Evolutionary conservation across 2,329 filamentous ascomycete genomes (phyloP), one percentile per base, ranked within the genome.

Genomic region (Claviceps cyperi): DNA sequence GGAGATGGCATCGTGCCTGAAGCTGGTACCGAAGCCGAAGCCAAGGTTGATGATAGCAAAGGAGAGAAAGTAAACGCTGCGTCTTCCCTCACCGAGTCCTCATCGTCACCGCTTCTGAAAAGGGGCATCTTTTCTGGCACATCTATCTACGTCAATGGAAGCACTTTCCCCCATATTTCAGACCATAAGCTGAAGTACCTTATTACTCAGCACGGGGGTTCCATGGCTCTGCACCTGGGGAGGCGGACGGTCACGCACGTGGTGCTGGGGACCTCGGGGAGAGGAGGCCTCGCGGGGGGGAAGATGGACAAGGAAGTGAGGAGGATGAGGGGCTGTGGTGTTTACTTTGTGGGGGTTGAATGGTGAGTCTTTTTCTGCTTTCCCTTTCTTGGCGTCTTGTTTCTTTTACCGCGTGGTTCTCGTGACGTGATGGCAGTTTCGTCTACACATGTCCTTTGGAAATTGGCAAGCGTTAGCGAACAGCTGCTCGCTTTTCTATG

Each of bases 111-210:
- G 19, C 15, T 19, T 13, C 5, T 15, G 14, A 22, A 37, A 24
- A 50, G 47, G 5, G 60, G 69, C 45, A 76, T 94, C 49, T 90
- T 96, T 62, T 67, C 77, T 43, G 78, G 81, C 15, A 74, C 89
- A 21, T 81, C 78, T 48, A 76, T 95, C 58, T 92, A 91, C 67
- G 77, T 96, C 65, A 95, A 95, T 65, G 89, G 89, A 53, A 90
- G 85, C 56, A 94, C 88, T 2, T 76, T 81, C 52, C 89, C 90
- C 1, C 66, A 80, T 22, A 77, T 95, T 54, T 94, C 86, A 14
- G 90, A 96, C 64, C 86, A 94, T 69, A 84, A 79, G 62, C 76
- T 96, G 51, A 94, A 92, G 70, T 81, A 82, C 50, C 65, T 94
- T 15, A 75, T 96, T 38, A 78, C 76, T 5, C 73, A 80, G 51